Conservation (phyloP, 164 flowering plant genomes). For the Nymphaea thermarum region DNA sequence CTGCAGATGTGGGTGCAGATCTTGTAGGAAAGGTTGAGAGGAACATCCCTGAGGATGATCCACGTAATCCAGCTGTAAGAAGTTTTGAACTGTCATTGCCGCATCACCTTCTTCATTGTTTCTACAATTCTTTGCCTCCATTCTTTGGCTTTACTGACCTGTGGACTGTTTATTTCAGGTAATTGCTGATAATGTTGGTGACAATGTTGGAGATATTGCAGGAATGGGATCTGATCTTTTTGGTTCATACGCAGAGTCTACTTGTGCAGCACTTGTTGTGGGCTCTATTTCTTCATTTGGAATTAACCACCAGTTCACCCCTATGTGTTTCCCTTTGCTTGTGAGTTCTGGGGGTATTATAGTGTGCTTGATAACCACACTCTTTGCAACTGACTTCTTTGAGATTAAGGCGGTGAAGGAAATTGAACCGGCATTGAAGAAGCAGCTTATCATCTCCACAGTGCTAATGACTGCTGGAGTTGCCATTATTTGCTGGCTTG, state of each 20-base stretch:
- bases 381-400: constrained; percentile 26
- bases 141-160: no score
- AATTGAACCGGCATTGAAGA: constrained; percentile 22
- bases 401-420: constrained; percentile 19
- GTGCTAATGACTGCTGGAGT: constrained; percentile 18
- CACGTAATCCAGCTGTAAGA: constrained; percentile 77
- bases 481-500: constrained; percentile 18
- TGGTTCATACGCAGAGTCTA: constrained; percentile 22
- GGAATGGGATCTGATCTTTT: constrained; percentile 24
- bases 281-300: constrained; percentile 24
- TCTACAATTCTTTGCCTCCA: no score
- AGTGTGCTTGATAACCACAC: constrained; percentile 19
- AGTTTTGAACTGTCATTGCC: neutral
- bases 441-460: constrained; percentile 21
- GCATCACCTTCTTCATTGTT: no score
- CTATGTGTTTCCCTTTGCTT: constrained; percentile 18
- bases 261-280: constrained; percentile 25
- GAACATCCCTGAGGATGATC: constrained; percentile 87
- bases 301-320: constrained; percentile 16
- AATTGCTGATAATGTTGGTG: constrained; percentile 24
- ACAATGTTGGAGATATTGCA: constrained; percentile 14
- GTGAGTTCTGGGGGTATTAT: constrained; percentile 19
- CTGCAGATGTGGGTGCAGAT: constrained; percentile 93
- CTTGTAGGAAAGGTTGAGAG: constrained; percentile 91
- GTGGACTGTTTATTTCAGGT: constrained; percentile 7